Evolutionary conservation across 148 eudicot genomes (phyloP).

Genomic region (Polygonum maritimum): DNA sequence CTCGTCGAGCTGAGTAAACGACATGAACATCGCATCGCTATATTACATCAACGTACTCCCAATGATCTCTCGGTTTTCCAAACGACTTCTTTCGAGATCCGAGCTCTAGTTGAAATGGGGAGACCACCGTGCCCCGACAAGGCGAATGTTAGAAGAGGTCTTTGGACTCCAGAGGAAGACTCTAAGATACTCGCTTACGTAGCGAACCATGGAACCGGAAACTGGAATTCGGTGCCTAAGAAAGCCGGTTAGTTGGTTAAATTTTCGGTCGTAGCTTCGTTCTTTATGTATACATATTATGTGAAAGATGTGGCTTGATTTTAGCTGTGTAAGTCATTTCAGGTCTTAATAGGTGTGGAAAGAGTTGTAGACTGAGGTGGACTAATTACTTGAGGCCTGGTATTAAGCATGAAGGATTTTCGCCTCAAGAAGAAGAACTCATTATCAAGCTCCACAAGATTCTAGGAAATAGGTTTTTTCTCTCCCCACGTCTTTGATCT

Average conservation of each 20-base stretch:
- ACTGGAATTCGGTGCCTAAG: slow-evolving; percentile 93
- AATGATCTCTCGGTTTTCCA: no score
- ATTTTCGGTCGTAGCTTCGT: not conserved
- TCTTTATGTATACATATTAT: not conserved
- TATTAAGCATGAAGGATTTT: slow-evolving; percentile 38
- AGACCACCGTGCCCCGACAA: slow-evolving; percentile 96
- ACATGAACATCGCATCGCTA: no score
- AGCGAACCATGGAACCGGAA: slow-evolving; percentile 78
- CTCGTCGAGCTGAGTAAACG: no score
- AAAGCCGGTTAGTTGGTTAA: slow-evolving; percentile 62
- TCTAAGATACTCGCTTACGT: slow-evolving; percentile 97
- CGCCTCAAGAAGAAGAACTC: no score
- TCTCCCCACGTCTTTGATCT: no score
- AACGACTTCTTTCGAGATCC: no score
- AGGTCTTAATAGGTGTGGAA: slow-evolving; percentile 96
- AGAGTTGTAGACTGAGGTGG: slow-evolving; percentile 97
- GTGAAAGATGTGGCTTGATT: not conserved
- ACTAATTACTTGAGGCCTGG: slow-evolving; percentile 95
- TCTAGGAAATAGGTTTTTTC: no score
- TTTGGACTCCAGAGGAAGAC: slow-evolving; percentile 96
- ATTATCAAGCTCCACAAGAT: no score
- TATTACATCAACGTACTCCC: no score
- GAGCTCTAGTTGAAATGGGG: slow-evolving; percentile 41
- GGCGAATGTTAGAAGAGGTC: slow-evolving; percentile 80
- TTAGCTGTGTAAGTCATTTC: not conserved